A percentile compares a stretch with the other conserved stretches of the same genome.
These are phyloP conservation scores for Emmonsiellopsis sp. DNA, from an alignment of 2,329 filamentous ascomycete genomes.

Conservation along the genomic window DNA sequence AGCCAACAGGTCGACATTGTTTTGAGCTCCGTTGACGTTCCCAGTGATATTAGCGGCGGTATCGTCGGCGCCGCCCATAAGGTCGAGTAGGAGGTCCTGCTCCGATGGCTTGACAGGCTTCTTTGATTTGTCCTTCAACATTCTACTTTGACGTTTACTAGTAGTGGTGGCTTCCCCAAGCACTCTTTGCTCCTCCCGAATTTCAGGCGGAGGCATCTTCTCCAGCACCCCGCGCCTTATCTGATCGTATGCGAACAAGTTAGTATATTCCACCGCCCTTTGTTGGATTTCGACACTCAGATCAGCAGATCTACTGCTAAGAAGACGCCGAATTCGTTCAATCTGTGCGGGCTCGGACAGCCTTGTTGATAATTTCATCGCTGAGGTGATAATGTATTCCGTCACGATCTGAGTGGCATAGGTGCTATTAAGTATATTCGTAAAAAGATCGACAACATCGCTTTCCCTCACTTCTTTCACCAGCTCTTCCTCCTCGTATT, in stretches of 20 bases:
- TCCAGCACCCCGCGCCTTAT: conserved; percentile 85
- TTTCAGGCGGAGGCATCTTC: conserved; percentile 96
- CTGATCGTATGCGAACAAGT: conserved; percentile 83
- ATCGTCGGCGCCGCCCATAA: conserved; percentile 76
- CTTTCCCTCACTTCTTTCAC: conserved; percentile 74
- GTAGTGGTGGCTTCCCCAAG: conserved; percentile 64
- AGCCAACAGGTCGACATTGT: conserved; percentile 77
- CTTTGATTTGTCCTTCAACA: conserved; percentile 64
- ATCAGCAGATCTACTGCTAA: conserved; percentile 71
- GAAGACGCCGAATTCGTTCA: conserved; percentile 69
- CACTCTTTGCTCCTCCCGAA: conserved; percentile 87
- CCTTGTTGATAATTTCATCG: conserved; percentile 90
- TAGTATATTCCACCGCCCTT: conserved; percentile 87
- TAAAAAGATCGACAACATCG: conserved; percentile 88
- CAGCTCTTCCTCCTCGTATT: conserved; percentile 89
- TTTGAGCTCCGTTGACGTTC: conserved; percentile 49
- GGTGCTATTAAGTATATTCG: conserved; percentile 83
- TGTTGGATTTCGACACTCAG: conserved; percentile 95
- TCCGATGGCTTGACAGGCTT: conserved; percentile 72
- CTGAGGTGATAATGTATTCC: conserved; percentile 89
- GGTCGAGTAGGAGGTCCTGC: conserved; percentile 80
- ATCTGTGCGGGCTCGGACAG: conserved; percentile 76
- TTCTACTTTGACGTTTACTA: conserved; percentile 48
- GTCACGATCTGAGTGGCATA: conserved; percentile 86
- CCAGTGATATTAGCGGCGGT: conserved; percentile 48